These are phyloP conservation scores for Botrytis cinerea DNA, from an alignment of 2,329 filamentous ascomycete genomes.

Conservation along the genomic window DNA sequence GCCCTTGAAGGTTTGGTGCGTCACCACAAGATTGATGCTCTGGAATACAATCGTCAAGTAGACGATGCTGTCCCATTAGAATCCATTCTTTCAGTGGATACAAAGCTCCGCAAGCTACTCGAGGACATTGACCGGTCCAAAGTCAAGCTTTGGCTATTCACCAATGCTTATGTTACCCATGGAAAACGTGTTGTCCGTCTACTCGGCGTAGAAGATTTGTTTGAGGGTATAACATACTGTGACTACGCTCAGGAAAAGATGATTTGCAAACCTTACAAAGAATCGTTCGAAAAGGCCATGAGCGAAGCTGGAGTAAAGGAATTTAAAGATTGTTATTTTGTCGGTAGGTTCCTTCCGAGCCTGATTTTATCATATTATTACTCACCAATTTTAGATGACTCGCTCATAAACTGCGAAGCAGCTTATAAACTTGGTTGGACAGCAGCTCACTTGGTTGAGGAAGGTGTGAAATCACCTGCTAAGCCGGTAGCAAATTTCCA, in stretches of 20 bases:
- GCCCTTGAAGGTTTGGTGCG: conserved; percentile 93
- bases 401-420: conserved; percentile 75
- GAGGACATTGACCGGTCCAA: conserved; percentile 80
- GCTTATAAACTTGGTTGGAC: conserved; percentile 84
- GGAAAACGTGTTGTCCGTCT: conserved; percentile 79
- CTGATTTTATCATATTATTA: not conserved
- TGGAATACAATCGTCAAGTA: conserved; percentile 92
- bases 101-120: conserved; percentile 72
- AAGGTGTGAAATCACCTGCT: conserved; percentile 63
- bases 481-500: conserved; percentile 71
- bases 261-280: conserved; percentile 81
- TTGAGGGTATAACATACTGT: conserved; percentile 94
- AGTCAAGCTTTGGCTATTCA: conserved; percentile 90
- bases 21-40: conserved; percentile 90
- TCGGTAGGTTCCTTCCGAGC: conserved; percentile 61
- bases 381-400: conserved; percentile 67
- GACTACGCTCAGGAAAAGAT: conserved; percentile 76
- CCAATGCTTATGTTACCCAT: conserved; percentile 92
- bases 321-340: conserved; percentile 80
- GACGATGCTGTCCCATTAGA: conserved; percentile 93
- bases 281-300: conserved; percentile 91
- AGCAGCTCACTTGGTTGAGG: conserved; percentile 81
- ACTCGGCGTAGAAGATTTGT: conserved; percentile 80
- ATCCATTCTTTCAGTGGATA: conserved; percentile 76
- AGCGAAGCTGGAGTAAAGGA: conserved; percentile 71